Base-by-base conservation (phyloP, 2,329 filamentous ascomycete species). In the Sclerotinia minor region DNA sequence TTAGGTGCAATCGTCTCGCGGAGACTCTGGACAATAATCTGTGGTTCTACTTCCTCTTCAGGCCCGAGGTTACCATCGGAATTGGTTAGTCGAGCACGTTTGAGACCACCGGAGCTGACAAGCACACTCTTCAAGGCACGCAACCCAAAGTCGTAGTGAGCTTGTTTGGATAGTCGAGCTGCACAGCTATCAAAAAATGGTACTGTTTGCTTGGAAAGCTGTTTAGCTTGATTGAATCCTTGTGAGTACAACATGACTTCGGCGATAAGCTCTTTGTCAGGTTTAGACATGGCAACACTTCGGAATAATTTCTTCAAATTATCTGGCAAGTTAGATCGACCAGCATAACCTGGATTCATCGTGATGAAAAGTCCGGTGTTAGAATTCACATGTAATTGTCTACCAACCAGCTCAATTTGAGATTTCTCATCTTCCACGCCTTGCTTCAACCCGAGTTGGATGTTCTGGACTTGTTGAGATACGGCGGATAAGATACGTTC, bases 231-330 rank as follows among this genome's bases (percentile, higher is more conserved):
- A 75, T 92, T 96, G 84, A 99, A 99, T 76, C 95, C 95, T 79
- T 99, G 95, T 0, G 96, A 99, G 84, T 97, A 99, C 47, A 99
- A 87, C 96, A 99, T 99, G 75, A 99, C 95, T 82, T 99, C 95
- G 47, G 95, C 93, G 80, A 99, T 99, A 68, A 99, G 90, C 79
- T 99, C 96, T 80, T 99, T 99, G 83, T 99, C 96, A 0, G 95
- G 95, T 80, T 98, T 99, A 15, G 95, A 99, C 95, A 99, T 99
- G 71, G 95, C 95, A 64, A 99, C 94, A 76, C 95, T 99, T 77
- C 96, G 90, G 87, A 99, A 99, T 52, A 99, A 84, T 81, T 99
- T 99, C 87, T 99, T 99, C 82, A 99, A 80, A 79, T 99, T 99
- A 81, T 99, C 95, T 2, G 95, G 95, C 76, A 99, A 82, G 80